phyloP scores from a whole-genome alignment of 768 basidiomycete species.

The Russula olivacea region DNA sequence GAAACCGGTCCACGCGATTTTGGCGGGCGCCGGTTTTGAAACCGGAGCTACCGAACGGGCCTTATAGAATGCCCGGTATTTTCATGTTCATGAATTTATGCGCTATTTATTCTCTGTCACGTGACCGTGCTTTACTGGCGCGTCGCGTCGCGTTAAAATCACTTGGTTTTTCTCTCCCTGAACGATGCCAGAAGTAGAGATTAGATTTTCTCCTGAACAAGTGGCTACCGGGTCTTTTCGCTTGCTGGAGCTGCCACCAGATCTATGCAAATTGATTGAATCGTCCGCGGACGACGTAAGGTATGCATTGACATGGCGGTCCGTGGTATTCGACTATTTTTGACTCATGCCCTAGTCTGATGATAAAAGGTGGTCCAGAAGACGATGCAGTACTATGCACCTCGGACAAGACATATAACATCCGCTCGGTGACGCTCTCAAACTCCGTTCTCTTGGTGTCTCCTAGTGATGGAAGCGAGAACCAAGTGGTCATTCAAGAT shows the following conservation, averaged over 20 bases:
- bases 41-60: too few relatives aligned
- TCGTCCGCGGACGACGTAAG: constrained; percentile 31
- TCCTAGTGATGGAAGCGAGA: constrained; percentile 37
- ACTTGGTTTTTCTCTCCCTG: background rate
- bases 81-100: too few relatives aligned
- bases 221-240: constrained; percentile 52
- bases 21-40: too few relatives aligned
- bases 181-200: constrained; percentile 42
- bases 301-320: constrained; percentile 1
- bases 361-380: constrained; percentile 74
- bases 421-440: constrained; percentile 84
- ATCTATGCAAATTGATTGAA: constrained; percentile 59
- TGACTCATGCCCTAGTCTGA: constrained; percentile 12
- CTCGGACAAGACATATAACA: constrained; percentile 55
- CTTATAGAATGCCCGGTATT: too few relatives aligned
- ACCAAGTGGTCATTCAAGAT: constrained; percentile 65
- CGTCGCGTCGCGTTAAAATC: background rate
- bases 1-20: too few relatives aligned
- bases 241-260: constrained; percentile 57
- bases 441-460: constrained; percentile 80
- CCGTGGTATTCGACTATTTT: constrained; percentile 19
- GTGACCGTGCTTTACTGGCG: background rate
- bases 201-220: constrained; percentile 47
- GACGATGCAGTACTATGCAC: constrained; percentile 94
- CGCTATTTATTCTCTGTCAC: background rate